Base-by-base conservation (phyloP, 495 filamentous ascomycete genomes). In the Penicillium tannophilum region DNA sequence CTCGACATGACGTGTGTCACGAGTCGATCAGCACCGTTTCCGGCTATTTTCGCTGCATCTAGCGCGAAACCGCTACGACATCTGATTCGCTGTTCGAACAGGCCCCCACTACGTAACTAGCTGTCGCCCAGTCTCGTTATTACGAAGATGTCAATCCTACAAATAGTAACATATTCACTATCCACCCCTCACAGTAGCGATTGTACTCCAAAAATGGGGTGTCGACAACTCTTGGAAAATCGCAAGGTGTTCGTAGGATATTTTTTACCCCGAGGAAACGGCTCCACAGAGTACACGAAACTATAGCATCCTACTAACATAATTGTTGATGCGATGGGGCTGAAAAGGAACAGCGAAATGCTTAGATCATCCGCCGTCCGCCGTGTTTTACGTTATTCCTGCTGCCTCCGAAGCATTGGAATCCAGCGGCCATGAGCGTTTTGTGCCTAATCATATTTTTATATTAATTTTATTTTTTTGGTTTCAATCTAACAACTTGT, bases 21-120 rank as follows among this genome's bases (percentile, higher is more conserved):
- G 4, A 28, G 28, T 7, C 6, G 28, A 28, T 28, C 28, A 12
- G 36, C n/a, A 39, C n/a, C 35, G 33, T 0, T 19, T 41, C 33
- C 35, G 51, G 51, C 48, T 6, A 51, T 4, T 24, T 23, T 42
- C 51, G 51, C 51, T 36, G 31, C n/a, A 41, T 53, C 6, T 14
- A 53, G 51, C 51, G 51, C 31, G 51, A 53, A 41, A 19, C 39
- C 51, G 51, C 51, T 53, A 33, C 1, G 11, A 19, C 31, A 23
- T 53, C 17, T 53, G 31, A 53, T 53, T 53, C 51, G 51, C 30
- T 19, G 9, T 23, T 53, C 35, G 51, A 39, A 52, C 31, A 35
- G 50, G 35, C 51, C 51, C 51, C 51, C 51, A 31, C 23, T 46
- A 46, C 14, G 2, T 2, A 23, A 23, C 20, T 23, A 23, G 20